Percentiles rank a stretch among this genome's conserved stretches.
phyloP scores from a whole-genome alignment of 768 basidiomycete species.

The Russula abietina region DNA sequence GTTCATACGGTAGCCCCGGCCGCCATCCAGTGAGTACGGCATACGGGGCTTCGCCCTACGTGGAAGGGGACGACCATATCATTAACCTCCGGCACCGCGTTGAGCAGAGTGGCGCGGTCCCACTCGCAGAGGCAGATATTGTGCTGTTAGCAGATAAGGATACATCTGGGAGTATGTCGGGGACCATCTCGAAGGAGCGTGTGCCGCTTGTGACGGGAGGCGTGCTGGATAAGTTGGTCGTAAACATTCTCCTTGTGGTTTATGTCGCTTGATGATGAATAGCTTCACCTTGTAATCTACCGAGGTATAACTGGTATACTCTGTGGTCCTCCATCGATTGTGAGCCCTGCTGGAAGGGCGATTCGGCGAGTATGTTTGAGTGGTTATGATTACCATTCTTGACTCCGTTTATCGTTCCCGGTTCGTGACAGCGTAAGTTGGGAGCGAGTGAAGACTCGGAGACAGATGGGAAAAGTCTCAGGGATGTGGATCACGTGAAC shows the following conservation, averaged over 20 bases:
- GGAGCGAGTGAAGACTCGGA: too few species aligned
- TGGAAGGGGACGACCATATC: constrained; percentile 31
- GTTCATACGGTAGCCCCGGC: too few species aligned
- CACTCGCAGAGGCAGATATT: constrained; percentile 58
- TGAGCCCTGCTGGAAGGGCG: too few species aligned
- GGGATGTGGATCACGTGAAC: too few species aligned
- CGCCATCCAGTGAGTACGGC: constrained; percentile 41
- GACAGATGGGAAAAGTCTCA: too few species aligned
- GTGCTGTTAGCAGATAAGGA: constrained; percentile 50
- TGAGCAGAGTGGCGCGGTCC: constrained; percentile 62
- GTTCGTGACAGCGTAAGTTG: too few species aligned
- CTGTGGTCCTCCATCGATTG: neutral
- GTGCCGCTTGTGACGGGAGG: constrained; percentile 64
- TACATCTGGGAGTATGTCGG: constrained; percentile 37
- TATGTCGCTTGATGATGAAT: constrained; percentile 56
- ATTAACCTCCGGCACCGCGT: constrained; percentile 47
- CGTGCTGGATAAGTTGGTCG: constrained; percentile 64
- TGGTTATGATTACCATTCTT: too few species aligned
- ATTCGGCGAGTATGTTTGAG: too few species aligned
- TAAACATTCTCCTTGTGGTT: constrained; percentile 68
- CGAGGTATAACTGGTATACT: neutral
- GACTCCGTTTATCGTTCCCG: too few species aligned
- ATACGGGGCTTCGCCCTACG: constrained; percentile 39
- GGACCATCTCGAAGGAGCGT: constrained; percentile 52
- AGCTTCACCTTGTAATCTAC: neutral